Evolutionary conservation across 306 rosid genomes (phyloP), one percentile per base, ranked within the genome.

Genomic region (Ochetophila trinervis): DNA sequence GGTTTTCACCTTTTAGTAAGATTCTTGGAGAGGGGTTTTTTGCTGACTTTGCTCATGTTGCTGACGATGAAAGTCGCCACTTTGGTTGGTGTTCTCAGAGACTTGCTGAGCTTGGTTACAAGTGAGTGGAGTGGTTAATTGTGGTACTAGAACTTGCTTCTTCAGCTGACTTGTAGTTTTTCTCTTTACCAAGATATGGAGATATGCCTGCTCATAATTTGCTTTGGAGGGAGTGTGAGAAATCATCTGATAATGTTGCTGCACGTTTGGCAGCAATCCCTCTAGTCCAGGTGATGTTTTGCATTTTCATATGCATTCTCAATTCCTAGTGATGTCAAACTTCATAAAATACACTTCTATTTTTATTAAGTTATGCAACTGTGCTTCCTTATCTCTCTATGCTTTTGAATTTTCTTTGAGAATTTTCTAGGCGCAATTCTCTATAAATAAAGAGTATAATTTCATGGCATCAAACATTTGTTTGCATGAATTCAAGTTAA

Each of bases 181-280:
- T 70, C 10, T 55, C 57, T 74, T 55, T 63, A 13, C 69, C 75
- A 51, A 93, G 98, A 81, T 93, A 93, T 76, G 98, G 96, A 62
- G 98, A 93, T 71, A 89, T 93, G 95, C 88, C 95, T 23, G 96
- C 97, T 62, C 96, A 93, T 82, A 93, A 87, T 84, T 73, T 93
- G 76, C 89, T 93, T 14, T 89, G 96, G 98, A 84, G 88, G 72
- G 96, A 85, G 71, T 93, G 98, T 78, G 98, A 93, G 78, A 93
- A 81, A 76, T 87, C 98, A 57, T 87, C 98, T 30, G 91, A 84
- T 55, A 84, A 76, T 74, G 94, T 93, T 17, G 93, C 95, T 72
- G 98, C 95, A 27, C 91, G 98, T 74, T 79, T 93, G 84, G 98
- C 97, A 15, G 83, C 86, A 16, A 89, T 93, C 60, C 96, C 98